Evolutionary conservation across 129 eudicot species (phyloP), one percentile per base, ranked within the genome.

Genomic region (carrot (Daucus carota)): DNA sequence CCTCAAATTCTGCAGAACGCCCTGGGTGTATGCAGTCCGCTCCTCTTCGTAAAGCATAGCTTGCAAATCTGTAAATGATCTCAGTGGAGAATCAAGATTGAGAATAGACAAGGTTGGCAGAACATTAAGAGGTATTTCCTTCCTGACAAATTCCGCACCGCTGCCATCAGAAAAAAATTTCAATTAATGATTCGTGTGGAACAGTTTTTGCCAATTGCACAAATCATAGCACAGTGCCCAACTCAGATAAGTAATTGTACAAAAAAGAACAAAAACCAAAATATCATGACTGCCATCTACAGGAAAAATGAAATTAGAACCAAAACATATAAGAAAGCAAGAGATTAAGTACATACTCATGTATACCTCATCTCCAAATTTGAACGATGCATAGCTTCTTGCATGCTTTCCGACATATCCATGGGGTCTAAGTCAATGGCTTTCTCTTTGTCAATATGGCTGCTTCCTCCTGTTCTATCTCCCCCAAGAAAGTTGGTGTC

Each of bases 361-460:
- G 67, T 52, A 72, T 87, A 95, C 99, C 99, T 95, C 86, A 92
- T 86, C 73, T 95, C 99, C 91, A 95, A 73, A 88, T 85, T 92
- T 38, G 99, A 95, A 26, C 96, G 97, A 54, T 92, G 97, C 97
- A 95, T 82, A 6, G 97, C 99, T 82, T 95, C 97, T 84, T 92
- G 97, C 95, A 95, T 88, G 77, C 97, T 84, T 50, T 91, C 97
- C 33, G 99, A 92, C 99, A 92, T 89, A 80, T 95, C 99, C 97
- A 92, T 90, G 63, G 95, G 96, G 73, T 95, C 99, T 31, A 92
- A 68, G 79, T 95, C 99, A 52, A 75, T 79, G 34, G 89, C 83
- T 72, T 80, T 84, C 41, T 80, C 86, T 77, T 76, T 77, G 73
- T 77, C 79, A 65, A 81, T 72, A 16, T 72, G 72, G 69, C 52